Base-by-base conservation (phyloP, 805 yeast species). In the Debaryomyces castellii region DNA sequence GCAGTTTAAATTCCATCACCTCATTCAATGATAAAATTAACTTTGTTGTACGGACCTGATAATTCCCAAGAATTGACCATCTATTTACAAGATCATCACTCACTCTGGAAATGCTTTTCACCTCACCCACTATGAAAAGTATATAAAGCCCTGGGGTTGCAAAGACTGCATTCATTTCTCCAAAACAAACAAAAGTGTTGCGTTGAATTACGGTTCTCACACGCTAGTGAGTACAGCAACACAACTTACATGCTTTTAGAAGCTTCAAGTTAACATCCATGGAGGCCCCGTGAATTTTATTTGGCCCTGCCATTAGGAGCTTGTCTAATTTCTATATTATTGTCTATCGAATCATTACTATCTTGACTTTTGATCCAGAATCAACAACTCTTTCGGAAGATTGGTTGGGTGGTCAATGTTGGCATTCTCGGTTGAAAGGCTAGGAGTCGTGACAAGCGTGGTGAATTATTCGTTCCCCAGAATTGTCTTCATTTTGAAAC, bases 61-160 rank as follows among this genome's bases (percentile, higher is more conserved):
- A 48, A 45, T 56, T 53, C 9, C 50, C 52, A 14, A 53, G 49
- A 4, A 58, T 38, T 1, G 56, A 37, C 62, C 62, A 58, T 32
- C 52, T 44, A 12, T 48, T 45, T 2, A 48, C 52, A 22, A 56
- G 39, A 21, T 50, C 44, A 3, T 47, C 43, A 4, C 46, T 46
- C 8, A 56, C 59, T 27, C 54, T 33, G 40, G 51, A 58, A 23
- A 49, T 56, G 39, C 58, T 53, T 16, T 49, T 49, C 5, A 60
- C 57, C 53, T 55, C 48, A 8, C 57, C 59, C 14, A 58, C 48
- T 2, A 56, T 46, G 37, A 58, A 58, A 39, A 54, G 54, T n/a
- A n/a, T n/a, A 34, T 54, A 58, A 11, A 58, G 40, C 2, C 62
- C 62, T 3, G 60, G 59, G 5, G 53, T 55, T 3, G 62, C 54